Evolutionary conservation across 2,329 filamentous ascomycete genomes (phyloP).

Genomic region (Dactylellina drechsleri): DNA sequence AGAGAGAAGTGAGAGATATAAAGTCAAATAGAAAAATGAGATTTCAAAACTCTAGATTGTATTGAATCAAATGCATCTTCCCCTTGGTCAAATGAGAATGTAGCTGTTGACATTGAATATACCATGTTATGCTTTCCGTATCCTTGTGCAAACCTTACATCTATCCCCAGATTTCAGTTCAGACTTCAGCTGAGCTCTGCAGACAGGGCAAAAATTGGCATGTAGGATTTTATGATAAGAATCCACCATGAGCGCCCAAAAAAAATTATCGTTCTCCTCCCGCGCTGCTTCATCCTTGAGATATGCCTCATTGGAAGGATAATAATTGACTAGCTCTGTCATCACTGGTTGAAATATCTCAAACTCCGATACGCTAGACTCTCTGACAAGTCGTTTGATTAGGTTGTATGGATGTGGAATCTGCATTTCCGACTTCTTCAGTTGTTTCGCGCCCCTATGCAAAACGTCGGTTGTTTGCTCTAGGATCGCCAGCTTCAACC

Average conservation of each 20-base stretch:
- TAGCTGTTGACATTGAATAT: too few relatives aligned
- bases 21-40: too few relatives aligned
- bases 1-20: too few relatives aligned
- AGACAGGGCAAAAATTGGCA: background rate
- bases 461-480: background rate
- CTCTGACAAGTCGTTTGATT: background rate
- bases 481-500: conserved; percentile 20
- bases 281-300: background rate
- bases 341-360: background rate
- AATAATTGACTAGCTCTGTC: background rate
- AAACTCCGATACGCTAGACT: background rate
- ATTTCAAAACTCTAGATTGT: too few relatives aligned
- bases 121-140: too few relatives aligned
- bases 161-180: too few relatives aligned
- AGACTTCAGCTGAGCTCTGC: background rate
- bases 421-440: background rate
- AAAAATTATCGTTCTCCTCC: background rate
- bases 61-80: too few relatives aligned
- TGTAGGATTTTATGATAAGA: background rate
- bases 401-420: background rate
- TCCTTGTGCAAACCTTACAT: too few relatives aligned
- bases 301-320: background rate
- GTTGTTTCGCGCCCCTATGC: background rate
- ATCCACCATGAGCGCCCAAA: background rate
- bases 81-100: too few relatives aligned